Conservation (phyloP, 805 yeast species). For the Wickerhamomyces canadensis region DNA sequence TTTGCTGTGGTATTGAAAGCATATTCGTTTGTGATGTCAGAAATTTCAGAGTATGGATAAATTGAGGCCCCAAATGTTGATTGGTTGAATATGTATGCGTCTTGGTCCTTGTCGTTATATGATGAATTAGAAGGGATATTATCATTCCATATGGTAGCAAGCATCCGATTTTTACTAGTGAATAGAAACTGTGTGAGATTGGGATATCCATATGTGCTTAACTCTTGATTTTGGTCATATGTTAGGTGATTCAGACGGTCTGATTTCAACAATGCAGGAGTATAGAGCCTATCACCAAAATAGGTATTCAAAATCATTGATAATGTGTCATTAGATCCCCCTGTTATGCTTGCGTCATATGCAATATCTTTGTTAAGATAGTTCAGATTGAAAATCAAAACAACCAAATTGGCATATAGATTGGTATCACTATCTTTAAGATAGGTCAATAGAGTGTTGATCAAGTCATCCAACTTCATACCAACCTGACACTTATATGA, state of each 20-base stretch:
- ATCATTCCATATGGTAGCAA: conserved; percentile 31
- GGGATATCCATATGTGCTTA: conserved; percentile 28
- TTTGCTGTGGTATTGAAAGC: conserved; percentile 9
- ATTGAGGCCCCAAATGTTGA: conserved; percentile 20
- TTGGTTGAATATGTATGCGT: conserved; percentile 17
- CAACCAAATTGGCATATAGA: conserved; percentile 38
- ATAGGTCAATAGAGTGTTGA: conserved; percentile 28
- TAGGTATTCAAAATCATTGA: conserved; percentile 14
- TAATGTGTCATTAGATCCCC: conserved; percentile 18
- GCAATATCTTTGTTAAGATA: conserved; percentile 11
- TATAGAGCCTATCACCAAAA: conserved; percentile 23
- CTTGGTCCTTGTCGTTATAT: conserved; percentile 23
- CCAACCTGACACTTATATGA: conserved; percentile 20
- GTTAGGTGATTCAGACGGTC: conserved; percentile 21
- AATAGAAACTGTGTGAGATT: conserved; percentile 30
- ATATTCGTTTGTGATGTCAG: neutral
- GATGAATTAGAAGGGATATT: conserved; percentile 25
- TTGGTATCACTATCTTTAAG: conserved; percentile 38
- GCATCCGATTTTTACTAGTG: conserved; percentile 27
- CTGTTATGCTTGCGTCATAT: conserved; percentile 2
- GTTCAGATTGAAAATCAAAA: conserved; percentile 34
- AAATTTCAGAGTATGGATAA: conserved; percentile 1
- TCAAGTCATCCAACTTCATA: conserved; percentile 22
- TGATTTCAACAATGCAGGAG: conserved; percentile 20
- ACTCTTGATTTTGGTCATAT: conserved; percentile 10